phyloP scores from a whole-genome alignment of 1,284 basidiomycete species.

The Cutaneotrichosporon sp. region DNA sequence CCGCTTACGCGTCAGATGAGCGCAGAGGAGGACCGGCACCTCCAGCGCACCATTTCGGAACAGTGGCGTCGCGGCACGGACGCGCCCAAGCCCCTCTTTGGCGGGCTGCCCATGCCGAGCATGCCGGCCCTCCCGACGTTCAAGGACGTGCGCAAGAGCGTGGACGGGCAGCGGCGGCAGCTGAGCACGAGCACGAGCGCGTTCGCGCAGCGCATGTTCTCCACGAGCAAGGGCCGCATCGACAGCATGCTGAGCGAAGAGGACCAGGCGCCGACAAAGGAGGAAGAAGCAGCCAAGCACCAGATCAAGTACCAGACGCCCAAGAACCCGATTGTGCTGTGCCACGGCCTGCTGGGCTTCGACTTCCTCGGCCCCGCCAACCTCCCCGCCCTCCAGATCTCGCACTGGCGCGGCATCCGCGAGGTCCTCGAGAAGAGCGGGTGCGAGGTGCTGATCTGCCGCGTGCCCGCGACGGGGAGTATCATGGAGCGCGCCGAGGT shows the following conservation, averaged over 20 bases:
- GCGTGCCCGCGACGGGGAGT: slow-evolving; percentile 86
- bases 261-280: slow-evolving; percentile 61
- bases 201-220: slow-evolving; percentile 9
- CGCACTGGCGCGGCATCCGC: slow-evolving; percentile 92
- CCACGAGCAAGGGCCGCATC: slow-evolving; percentile 57
- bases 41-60: slow-evolving; percentile 48
- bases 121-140: slow-evolving; percentile 9
- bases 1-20: slow-evolving; percentile 22
- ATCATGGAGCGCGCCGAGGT: slow-evolving; percentile 84
- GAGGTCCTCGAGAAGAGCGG: slow-evolving; percentile 86
- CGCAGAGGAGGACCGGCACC: slow-evolving; percentile 19
- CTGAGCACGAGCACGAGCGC: slow-evolving; percentile 9
- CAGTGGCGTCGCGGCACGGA: slow-evolving; percentile 17
- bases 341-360: slow-evolving; percentile 88
- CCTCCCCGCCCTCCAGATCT: slow-evolving; percentile 65
- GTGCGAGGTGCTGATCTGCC: slow-evolving; percentile 85
- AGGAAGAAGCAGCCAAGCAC: slow-evolving; percentile 62
- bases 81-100: slow-evolving; percentile 6
- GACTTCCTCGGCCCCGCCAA: slow-evolving; percentile 57
- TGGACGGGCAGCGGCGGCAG: slow-evolving; percentile 11
- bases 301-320: slow-evolving; percentile 74
- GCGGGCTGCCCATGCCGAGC: slow-evolving; percentile 2
- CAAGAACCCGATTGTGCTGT: slow-evolving; percentile 83
- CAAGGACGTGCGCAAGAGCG: neutral
- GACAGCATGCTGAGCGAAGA: slow-evolving; percentile 62